These are phyloP conservation scores for Cyclotella choctawhatcheeana DNA, from an alignment of 108 stramenopile genomes.

Conservation along the genomic window DNA sequence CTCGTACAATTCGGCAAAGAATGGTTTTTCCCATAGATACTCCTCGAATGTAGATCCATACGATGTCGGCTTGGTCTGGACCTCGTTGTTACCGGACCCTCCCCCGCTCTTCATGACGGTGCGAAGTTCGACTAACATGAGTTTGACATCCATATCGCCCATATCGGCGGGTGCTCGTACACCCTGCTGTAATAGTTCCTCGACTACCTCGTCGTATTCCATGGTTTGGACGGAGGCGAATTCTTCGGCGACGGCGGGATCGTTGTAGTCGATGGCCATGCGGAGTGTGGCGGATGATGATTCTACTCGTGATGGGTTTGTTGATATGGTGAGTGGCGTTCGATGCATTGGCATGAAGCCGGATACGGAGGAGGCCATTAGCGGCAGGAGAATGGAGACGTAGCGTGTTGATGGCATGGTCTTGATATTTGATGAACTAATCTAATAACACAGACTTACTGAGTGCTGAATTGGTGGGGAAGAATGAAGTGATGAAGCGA, in stretches of 20 bases:
- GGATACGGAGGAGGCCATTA: conserved; percentile 40
- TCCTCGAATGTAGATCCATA: conserved; percentile 87
- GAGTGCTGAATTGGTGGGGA: not conserved
- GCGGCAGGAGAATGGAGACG: conserved; percentile 37
- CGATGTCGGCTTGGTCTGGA: conserved; percentile 43
- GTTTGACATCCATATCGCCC: conserved; percentile 85
- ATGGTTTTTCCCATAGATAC: conserved; percentile 81
- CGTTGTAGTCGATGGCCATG: conserved; percentile 90
- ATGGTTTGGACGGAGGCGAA: conserved; percentile 74
- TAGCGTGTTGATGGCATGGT: conserved; percentile 26
- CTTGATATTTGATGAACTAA: not conserved
- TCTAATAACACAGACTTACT: not conserved
- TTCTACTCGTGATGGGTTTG: not conserved
- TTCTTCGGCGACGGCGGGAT: conserved; percentile 86
- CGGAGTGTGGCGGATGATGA: conserved; percentile 14
- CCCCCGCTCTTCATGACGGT: conserved; percentile 57
- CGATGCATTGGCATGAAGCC: conserved; percentile 20
- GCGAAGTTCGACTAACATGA: conserved; percentile 86
- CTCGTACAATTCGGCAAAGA: conserved; percentile 74
- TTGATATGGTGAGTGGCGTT: not conserved
- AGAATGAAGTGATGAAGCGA: not conserved
- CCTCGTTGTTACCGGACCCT: conserved; percentile 22
- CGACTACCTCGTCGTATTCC: conserved; percentile 82
- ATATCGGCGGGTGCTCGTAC: conserved; percentile 74
- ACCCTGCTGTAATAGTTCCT: conserved; percentile 70